Base-by-base conservation (phyloP, 441 rosid species). In the Rhodomyrtus psidioides region DNA sequence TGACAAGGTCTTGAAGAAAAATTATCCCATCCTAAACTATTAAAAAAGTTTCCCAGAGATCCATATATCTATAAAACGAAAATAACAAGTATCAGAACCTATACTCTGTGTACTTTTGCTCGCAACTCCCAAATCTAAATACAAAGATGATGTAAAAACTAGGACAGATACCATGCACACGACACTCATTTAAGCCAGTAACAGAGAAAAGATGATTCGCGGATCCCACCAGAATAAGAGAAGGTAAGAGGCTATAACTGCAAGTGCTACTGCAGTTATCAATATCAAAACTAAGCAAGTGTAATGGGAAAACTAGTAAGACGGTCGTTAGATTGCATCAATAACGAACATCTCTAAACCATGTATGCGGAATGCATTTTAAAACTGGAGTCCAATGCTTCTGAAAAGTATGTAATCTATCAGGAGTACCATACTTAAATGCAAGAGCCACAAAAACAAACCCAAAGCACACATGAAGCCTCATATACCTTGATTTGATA, bases 401-500 rank as follows among this genome's bases (percentile, higher is more conserved):
- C 49, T 70, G 79, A 70, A 70, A 70, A 39, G 49, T 70, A 70
- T 21, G 79, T 6, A 70, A 70, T 39, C 79, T 39, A 23, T 39
- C 49, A 70, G 49, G 51, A 70, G 79, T 49, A 21, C 79, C 79
- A 39, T 39, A 70, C 44, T 39, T 39, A 70, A 85, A 21, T 55
- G 82, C 57, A 60, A 34, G 81, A 86, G 51, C 79, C n/a, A 86
- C 74, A 28, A 28, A 62, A 85, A 54, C 10, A 55, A 28, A 83
- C 82, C 60, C 84, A 27, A 83, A 58, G 60, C 44, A 81, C 56
- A 89, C 81, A 27, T 85, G 59, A 53, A 24, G 57, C 42, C 46
- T 82, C 12, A 1, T 24, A 75, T 87, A 97, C 99, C 99, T 97
- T 97, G 87, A 97, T 95, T 87, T 96, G 94, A 92, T 97, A 95